Percentiles rank a stretch among this genome's conserved stretches.
phyloP scores from a whole-genome alignment of 129 eudicot species.

The Flaveria bidentis region DNA sequence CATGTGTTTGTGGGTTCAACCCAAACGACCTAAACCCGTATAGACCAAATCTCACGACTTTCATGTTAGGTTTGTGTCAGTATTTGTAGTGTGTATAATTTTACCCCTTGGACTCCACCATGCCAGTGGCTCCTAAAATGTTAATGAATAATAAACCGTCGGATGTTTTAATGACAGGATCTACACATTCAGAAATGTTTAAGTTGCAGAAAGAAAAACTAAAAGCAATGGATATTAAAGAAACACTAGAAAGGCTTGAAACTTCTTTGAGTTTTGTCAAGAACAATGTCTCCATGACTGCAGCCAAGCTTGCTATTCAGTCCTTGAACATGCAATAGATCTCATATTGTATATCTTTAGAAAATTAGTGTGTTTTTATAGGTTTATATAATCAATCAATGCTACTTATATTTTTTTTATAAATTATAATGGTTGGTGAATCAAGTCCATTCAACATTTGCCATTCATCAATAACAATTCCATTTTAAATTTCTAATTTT shows the following conservation, averaged over 20 bases:
- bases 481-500: no score
- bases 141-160: not conserved
- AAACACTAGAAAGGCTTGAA: constrained; percentile 56
- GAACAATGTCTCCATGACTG: constrained; percentile 52
- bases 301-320: constrained; percentile 81
- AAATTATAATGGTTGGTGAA: constrained; percentile 5
- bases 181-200: constrained; percentile 55
- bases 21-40: not conserved
- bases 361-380: constrained; percentile 3
- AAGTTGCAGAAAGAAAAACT: constrained; percentile 57
- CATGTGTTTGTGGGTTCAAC: no score
- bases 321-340: constrained; percentile 47
- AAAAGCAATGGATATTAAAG: constrained; percentile 64
- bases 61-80: not conserved
- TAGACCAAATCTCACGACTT: not conserved
- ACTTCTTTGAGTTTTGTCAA: constrained; percentile 46
- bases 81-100: not conserved
- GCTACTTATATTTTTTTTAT: not conserved
- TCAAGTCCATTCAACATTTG: not conserved
- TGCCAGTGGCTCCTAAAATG: not conserved
- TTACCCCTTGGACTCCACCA: not conserved
- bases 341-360: not conserved
- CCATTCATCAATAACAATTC: no score
- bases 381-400: not conserved
- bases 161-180: constrained; percentile 46